phyloP scores from a whole-genome alignment of 2,329 filamentous ascomycete genomes.

The Calonectria honghensis region DNA sequence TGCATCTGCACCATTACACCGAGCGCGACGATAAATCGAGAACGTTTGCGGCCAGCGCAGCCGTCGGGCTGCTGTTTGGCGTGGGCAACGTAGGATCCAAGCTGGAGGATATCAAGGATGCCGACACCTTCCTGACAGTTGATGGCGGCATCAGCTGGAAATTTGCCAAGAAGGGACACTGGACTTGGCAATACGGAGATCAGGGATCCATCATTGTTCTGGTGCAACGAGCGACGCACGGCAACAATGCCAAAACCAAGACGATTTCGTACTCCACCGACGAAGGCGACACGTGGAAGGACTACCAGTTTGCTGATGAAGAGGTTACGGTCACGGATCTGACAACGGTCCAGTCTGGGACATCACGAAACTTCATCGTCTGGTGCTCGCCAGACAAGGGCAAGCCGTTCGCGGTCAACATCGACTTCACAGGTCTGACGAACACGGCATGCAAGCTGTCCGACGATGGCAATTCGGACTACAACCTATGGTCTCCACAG shows the following conservation, averaged over 20 bases:
- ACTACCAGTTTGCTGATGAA: constrained; percentile 82
- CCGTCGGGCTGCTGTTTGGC: constrained; percentile 92
- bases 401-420: constrained; percentile 82
- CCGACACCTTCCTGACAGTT: constrained; percentile 91
- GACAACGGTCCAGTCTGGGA: constrained; percentile 91
- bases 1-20: constrained; percentile 97
- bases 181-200: constrained; percentile 96
- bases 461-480: constrained; percentile 77
- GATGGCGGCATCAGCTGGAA: constrained; percentile 95
- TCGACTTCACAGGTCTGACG: constrained; percentile 91
- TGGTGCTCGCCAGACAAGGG: constrained; percentile 81
- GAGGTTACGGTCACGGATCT: constrained; percentile 86
- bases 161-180: constrained; percentile 88
- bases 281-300: constrained; percentile 86
- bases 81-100: constrained; percentile 90
- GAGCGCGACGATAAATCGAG: constrained; percentile 88
- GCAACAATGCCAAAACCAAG: constrained; percentile 81
- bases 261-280: constrained; percentile 85
- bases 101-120: constrained; percentile 80
- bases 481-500: constrained; percentile 89
- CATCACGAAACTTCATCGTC: constrained; percentile 91
- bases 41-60: constrained; percentile 91
- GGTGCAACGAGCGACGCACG: constrained; percentile 81
- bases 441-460: constrained; percentile 84
- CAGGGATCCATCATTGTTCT: constrained; percentile 95